These are phyloP conservation scores for Phyllosticta capitalensis DNA, from an alignment of 2,329 filamentous ascomycete species.

Conservation along the genomic window DNA sequence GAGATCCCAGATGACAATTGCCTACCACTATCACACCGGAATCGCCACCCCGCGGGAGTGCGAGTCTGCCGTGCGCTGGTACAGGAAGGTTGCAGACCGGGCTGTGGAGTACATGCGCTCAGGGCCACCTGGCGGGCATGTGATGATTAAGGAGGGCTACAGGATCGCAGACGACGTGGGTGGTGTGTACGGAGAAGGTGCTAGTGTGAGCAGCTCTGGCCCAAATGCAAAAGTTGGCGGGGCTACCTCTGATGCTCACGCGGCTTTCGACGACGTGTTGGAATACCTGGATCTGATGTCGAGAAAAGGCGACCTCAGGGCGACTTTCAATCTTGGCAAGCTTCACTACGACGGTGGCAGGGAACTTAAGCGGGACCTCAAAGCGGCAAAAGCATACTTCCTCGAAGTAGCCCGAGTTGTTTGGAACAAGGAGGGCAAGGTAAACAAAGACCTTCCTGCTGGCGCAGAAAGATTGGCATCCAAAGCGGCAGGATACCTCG, in stretches of 20 bases:
- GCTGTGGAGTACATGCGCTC: slow-evolving; percentile 79
- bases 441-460: slow-evolving; percentile 58
- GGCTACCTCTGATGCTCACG: slow-evolving; percentile 69
- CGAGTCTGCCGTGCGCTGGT: slow-evolving; percentile 75
- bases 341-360: slow-evolving; percentile 82
- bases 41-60: slow-evolving; percentile 81
- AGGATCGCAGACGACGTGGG: slow-evolving; percentile 83
- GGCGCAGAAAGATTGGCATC: slow-evolving; percentile 69
- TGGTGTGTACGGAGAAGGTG: slow-evolving; percentile 90
- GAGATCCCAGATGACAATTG: slow-evolving; percentile 86
- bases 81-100: slow-evolving; percentile 89
- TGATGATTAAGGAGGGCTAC: slow-evolving; percentile 67
- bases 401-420: slow-evolving; percentile 68
- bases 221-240: slow-evolving; percentile 66
- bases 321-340: slow-evolving; percentile 75
- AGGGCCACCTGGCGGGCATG: slow-evolving; percentile 79
- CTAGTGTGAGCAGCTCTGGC: slow-evolving; percentile 81
- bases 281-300: slow-evolving; percentile 90
- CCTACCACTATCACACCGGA: slow-evolving; percentile 73
- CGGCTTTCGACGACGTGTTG: slow-evolving; percentile 83
- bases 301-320: slow-evolving; percentile 78
- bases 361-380: slow-evolving; percentile 62
- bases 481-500: slow-evolving; percentile 79
- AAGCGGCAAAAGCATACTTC: slow-evolving; percentile 71
- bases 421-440: slow-evolving; percentile 71